These are phyloP conservation scores for Afroboletus lepidellus DNA, from an alignment of 1,284 basidiomycete species.

Conservation along the genomic window DNA sequence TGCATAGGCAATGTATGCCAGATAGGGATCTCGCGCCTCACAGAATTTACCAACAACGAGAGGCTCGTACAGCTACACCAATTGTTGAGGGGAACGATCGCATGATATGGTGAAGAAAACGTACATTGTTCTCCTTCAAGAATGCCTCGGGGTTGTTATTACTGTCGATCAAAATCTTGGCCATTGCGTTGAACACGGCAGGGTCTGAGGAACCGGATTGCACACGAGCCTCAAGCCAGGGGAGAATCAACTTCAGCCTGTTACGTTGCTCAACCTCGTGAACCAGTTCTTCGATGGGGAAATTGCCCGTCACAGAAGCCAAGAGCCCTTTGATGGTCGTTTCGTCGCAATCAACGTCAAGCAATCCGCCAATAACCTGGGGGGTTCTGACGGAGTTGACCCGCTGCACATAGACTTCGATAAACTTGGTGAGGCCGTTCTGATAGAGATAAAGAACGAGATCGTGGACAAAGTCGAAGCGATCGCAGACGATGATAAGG, in stretches of 20 bases:
- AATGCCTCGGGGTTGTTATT: constrained; percentile 98
- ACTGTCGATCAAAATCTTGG: constrained; percentile 98
- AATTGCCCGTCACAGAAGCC: constrained; percentile 92
- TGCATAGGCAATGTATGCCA: constrained; percentile 99
- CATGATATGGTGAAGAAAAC: constrained; percentile 28
- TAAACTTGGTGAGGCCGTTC: constrained; percentile 95
- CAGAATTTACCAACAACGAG: constrained; percentile 98
- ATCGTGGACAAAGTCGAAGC: constrained; percentile 99
- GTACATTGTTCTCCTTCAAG: constrained; percentile 96
- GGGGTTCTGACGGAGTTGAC: constrained; percentile 98
- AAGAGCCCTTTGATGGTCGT: constrained; percentile 92
- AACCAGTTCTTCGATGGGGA: constrained; percentile 97
- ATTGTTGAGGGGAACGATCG: background rate
- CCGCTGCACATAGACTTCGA: constrained; percentile 98
- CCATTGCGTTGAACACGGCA: constrained; percentile 93
- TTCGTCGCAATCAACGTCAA: constrained; percentile 99
- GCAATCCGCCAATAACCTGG: constrained; percentile 95
- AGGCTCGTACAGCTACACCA: constrained; percentile 84
- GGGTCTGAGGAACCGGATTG: constrained; percentile 91
- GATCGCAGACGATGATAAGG: constrained; percentile 99
- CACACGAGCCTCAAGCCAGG: constrained; percentile 94
- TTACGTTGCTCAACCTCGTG: constrained; percentile 97
- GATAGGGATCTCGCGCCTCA: constrained; percentile 97
- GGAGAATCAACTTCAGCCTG: constrained; percentile 93
- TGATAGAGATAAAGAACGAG: constrained; percentile 99